Evolutionary conservation across 495 filamentous ascomycete species (phyloP), one percentile per base, ranked within the genome.

Genomic region (Lasiosphaeria miniovina): DNA sequence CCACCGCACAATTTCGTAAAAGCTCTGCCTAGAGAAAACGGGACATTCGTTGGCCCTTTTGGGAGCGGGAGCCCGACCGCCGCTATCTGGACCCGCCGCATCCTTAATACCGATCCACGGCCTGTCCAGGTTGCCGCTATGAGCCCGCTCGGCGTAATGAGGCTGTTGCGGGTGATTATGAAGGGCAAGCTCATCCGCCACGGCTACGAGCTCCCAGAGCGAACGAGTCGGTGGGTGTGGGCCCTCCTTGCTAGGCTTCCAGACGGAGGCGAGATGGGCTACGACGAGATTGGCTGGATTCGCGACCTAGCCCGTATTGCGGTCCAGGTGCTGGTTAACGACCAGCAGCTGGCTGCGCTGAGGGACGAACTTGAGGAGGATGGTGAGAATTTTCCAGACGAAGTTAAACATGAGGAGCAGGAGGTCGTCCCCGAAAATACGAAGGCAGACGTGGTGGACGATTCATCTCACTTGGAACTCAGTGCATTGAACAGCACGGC

Each of bases 41-140:
- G 82, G 7, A 86, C 80, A 38, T 74, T 77, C 51, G 77, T 87
- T 5, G 80, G 78, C 1, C 65, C 69, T 6, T 74, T 77, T 64
- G 81, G 67, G 41, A 73, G 60, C 51, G 61, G 52, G 61, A 77
- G 58, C 58, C 73, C 58, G 72, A 79, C 69, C 55, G 81, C 75
- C 80, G 77, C 81, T 64, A 76, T 57, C 66, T 84, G 63, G 77
- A 82, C 33, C 48, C 86, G 57, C 58, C 82, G 62, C 52, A 75
- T 71, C 72, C 71, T 74, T 40, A 65, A 68, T 34, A 78, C 83
- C 6, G 82, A 86, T 52, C 90, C 90, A 7, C 71, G 80, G 14
- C 87, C 88, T 10, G 83, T 77, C 0, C 89, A 91, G 65, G 65
- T 93, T 15, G 86, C 85, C 0, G 80, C 80, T 17, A 87, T 93